A percentile compares a stretch with the other conserved stretches of the same genome.
These are phyloP conservation scores for Starmera quercuum DNA, from an alignment of 805 yeast species.

Conservation along the genomic window DNA sequence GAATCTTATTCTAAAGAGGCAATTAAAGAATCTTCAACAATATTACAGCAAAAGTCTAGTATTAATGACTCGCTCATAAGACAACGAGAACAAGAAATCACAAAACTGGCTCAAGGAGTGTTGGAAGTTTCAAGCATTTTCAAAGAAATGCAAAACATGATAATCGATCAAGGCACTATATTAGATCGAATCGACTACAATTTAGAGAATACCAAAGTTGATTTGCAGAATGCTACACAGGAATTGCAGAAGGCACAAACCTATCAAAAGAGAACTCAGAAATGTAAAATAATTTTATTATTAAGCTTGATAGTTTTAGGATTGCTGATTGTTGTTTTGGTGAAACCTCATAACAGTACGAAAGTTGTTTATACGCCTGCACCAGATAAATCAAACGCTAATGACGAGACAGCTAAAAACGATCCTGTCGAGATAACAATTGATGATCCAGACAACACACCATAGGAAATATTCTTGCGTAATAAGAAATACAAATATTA, in stretches of 20 bases:
- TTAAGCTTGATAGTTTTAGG: slow-evolving; percentile 65
- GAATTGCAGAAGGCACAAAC: slow-evolving; percentile 70
- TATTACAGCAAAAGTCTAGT: slow-evolving; percentile 23
- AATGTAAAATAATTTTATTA: slow-evolving; percentile 80
- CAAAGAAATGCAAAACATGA: slow-evolving; percentile 84
- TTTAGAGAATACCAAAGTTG: slow-evolving; percentile 68
- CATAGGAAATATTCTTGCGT: no score
- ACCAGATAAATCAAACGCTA: slow-evolving; percentile 6
- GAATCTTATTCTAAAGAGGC: slow-evolving; percentile 49
- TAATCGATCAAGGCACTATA: slow-evolving; percentile 92
- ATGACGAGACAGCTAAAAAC: slow-evolving; percentile 4
- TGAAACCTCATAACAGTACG: slow-evolving; percentile 41
- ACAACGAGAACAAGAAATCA: slow-evolving; percentile 84
- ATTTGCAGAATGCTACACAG: slow-evolving; percentile 68
- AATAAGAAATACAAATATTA: no score
- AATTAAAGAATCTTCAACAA: slow-evolving; percentile 38
- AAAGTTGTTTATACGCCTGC: not conserved
- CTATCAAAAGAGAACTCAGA: slow-evolving; percentile 84
- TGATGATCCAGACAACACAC: not conserved
- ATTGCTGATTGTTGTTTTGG: slow-evolving; percentile 58
- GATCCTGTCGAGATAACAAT: slow-evolving; percentile 7
- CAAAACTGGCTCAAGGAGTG: slow-evolving; percentile 88
- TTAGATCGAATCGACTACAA: slow-evolving; percentile 93
- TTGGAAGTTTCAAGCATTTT: slow-evolving; percentile 89
- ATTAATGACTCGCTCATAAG: slow-evolving; percentile 38